phyloP scores from a whole-genome alignment of 2,329 filamentous ascomycete genomes.

The Aspergillus sp. region DNA sequence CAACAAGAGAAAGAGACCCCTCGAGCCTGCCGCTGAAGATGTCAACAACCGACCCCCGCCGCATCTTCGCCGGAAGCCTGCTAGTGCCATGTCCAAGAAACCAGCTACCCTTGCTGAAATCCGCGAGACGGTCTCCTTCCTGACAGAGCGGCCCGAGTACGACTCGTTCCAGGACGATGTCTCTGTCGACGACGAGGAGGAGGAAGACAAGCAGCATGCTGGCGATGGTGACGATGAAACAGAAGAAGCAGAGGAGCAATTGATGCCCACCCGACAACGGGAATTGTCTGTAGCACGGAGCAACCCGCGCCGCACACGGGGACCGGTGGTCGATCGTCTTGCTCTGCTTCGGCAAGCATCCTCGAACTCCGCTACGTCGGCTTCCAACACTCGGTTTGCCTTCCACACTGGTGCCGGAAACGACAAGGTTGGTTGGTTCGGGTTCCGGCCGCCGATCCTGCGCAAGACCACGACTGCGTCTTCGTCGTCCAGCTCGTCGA shows the following conservation, averaged over 20 bases:
- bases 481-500: slow-evolving; percentile 31
- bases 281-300: slow-evolving; percentile 34
- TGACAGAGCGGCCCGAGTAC: slow-evolving; percentile 71
- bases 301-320: slow-evolving; percentile 45
- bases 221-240: slow-evolving; percentile 28
- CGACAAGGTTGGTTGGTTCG: slow-evolving; percentile 29
- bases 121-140: slow-evolving; percentile 78
- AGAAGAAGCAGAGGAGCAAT: slow-evolving; percentile 27
- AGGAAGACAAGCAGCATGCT: slow-evolving; percentile 55
- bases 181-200: slow-evolving; percentile 51
- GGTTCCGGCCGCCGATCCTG: slow-evolving; percentile 38
- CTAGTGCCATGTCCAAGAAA: slow-evolving; percentile 61
- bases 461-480: slow-evolving; percentile 38
- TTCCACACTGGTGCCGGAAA: slow-evolving; percentile 34
- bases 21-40: slow-evolving; percentile 47
- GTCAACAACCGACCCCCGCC: slow-evolving; percentile 59
- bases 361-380: slow-evolving; percentile 44
- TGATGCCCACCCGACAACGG: slow-evolving; percentile 25
- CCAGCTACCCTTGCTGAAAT: slow-evolving; percentile 80
- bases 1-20: slow-evolving; percentile 48
- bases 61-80: slow-evolving; percentile 64
- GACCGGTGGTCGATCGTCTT: slow-evolving; percentile 50
- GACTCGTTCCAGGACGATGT: slow-evolving; percentile 60
- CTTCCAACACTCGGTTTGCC: slow-evolving; percentile 35
- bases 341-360: slow-evolving; percentile 51